phyloP scores from a whole-genome alignment of 1,139 yeast species.

The Torulaspora pretoriensis region DNA sequence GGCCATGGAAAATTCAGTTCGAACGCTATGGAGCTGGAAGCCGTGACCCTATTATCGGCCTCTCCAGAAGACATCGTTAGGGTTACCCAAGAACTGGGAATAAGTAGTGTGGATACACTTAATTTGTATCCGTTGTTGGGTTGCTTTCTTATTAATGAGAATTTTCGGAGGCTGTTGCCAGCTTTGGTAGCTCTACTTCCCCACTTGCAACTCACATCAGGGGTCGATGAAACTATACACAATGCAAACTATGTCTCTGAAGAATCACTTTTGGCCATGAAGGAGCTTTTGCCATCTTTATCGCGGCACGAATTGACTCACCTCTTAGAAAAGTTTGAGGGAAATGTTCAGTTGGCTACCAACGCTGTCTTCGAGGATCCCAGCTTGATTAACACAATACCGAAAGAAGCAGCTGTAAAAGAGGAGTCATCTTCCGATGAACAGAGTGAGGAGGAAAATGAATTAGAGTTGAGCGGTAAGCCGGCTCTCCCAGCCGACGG shows the following conservation, averaged over 20 bases:
- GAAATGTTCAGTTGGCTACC: conserved; percentile 57
- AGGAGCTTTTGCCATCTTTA: conserved; percentile 59
- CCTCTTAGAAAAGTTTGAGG: conserved; percentile 46
- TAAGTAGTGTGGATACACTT: conserved; percentile 43
- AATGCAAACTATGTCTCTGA: conserved; percentile 14
- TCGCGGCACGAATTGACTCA: conserved; percentile 44
- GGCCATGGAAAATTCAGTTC: conserved; percentile 53
- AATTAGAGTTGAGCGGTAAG: conserved; percentile 9
- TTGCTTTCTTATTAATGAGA: conserved; percentile 49
- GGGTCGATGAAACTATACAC: conserved; percentile 1
- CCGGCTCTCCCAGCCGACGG: conserved; percentile 5
- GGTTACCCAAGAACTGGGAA: conserved; percentile 44
- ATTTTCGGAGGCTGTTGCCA: conserved; percentile 46
- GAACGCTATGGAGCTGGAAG: conserved; percentile 45
- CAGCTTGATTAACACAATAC: conserved; percentile 19
- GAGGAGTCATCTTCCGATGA: conserved; percentile 5
- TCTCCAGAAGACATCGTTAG: conserved; percentile 45
- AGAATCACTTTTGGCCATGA: conserved; percentile 43
- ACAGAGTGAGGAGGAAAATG: conserved; percentile 7
- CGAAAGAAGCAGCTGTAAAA: conserved; percentile 15
- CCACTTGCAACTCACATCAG: conserved; percentile 27
- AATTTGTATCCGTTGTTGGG: conserved; percentile 51
- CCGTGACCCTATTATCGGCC: conserved; percentile 50
- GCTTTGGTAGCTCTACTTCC: conserved; percentile 22
- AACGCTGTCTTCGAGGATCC: conserved; percentile 56